Evolutionary conservation across 164 flowering plant species (phyloP), one percentile per base, ranked within the genome.

Genomic region (Macadamia tetraphylla): DNA sequence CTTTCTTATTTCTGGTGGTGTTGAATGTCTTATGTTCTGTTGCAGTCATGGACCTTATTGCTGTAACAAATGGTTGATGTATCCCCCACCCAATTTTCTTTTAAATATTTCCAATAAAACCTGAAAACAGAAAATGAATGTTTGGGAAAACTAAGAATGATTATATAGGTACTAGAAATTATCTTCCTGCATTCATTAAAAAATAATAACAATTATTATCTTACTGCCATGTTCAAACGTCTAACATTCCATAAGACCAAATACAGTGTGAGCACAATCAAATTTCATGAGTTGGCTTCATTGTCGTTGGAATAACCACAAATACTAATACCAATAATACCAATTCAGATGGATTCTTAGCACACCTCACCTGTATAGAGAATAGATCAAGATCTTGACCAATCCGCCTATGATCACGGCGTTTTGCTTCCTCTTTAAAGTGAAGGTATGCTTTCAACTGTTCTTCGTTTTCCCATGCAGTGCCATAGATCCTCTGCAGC

Each of bases 401-500:
- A 65, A 94, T 74, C 63, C 96, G 89, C 66, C 98, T 85, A 66
- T 94, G 97, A 72, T 91, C 98, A 61, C 98, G 81, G 55, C 97
- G 92, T 79, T 87, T 90, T 67, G 97, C 97, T 74, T 94, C 98
- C 81, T 83, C 94, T 79, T 90, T 91, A 63, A 94, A 87, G 76
- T 83, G 87, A 73, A 87, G 80, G 79, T 91, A 94, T 53, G 96
- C 92, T 77, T 87, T 88, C 69, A 94, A 75, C 69, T 94, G 98
- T 62, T 90, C 90, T 80, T 91, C 96, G 68, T 68, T 83, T 76
- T 91, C 96, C 98, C 97, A 90, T 29, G 98, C 98, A 42, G 98
- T 94, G 66, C 97, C 98, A 76, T 94, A 91, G 29, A 94, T 90
- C 76, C 98, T 85, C 81, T 94, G 98, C 62, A 94, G 87, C 98